phyloP scores from a whole-genome alignment of 108 stramenopile genomes.

The Nannochloropsis granulata region DNA sequence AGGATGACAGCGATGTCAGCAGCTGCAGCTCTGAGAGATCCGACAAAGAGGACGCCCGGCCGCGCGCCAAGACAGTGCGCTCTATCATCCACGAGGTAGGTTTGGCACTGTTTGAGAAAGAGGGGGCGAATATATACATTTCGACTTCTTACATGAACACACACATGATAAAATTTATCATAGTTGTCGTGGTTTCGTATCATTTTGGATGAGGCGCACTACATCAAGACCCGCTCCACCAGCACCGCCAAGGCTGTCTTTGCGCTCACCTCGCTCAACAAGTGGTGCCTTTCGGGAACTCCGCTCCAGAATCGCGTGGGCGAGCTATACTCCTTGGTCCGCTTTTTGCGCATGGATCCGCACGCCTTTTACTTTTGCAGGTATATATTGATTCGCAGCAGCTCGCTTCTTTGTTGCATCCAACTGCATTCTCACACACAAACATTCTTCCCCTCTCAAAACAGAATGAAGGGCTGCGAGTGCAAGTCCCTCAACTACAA shows the following conservation, averaged over 20 bases:
- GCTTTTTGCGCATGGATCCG: constrained; percentile 84
- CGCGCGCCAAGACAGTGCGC: neutral
- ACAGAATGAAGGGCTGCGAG: constrained; percentile 51
- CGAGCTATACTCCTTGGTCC: constrained; percentile 85
- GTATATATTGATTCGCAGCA: constrained; percentile 5
- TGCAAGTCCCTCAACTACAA: constrained; percentile 88
- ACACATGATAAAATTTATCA: neutral
- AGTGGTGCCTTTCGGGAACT: constrained; percentile 87
- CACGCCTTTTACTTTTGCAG: constrained; percentile 90
- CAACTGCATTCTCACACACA: neutral
- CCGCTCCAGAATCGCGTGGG: constrained; percentile 97
- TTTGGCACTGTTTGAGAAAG: neutral
- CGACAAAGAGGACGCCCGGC: constrained; percentile 12
- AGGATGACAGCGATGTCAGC: constrained; percentile 35
- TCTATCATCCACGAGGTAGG: neutral
- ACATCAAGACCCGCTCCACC: constrained; percentile 72
- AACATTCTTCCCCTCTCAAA: neutral
- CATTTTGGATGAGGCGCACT: constrained; percentile 83
- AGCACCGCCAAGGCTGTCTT: constrained; percentile 90
- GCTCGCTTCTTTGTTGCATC: neutral
- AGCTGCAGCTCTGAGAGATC: constrained; percentile 19
- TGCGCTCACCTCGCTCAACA: constrained; percentile 54
- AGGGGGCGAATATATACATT: neutral
- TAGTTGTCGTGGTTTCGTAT: constrained; percentile 76
- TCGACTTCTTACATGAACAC: neutral